Evolutionary conservation across 805 yeast species (phyloP), one percentile per base, ranked within the genome.

Genomic region (Kodamaea nitidulidarum): DNA sequence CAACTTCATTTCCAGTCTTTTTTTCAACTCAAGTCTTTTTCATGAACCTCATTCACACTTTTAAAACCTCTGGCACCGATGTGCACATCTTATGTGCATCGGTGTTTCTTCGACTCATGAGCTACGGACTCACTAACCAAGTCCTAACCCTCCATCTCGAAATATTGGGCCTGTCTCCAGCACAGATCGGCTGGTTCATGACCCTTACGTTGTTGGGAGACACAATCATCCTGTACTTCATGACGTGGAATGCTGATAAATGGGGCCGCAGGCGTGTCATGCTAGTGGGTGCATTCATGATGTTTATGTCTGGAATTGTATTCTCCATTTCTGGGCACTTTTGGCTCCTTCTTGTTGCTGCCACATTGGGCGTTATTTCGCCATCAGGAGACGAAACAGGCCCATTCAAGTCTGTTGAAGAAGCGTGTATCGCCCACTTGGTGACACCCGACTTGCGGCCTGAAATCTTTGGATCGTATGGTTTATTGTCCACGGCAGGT

Each of bases 311-410:
- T 14, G 95, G 95, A 1, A 35, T 75, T 1, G 71, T 75, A 0
- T 88, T 88, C 56, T 75, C 81, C n/a, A 60, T 63, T 16, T 65
- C 69, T 43, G 67, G 75, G 24, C 75, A 75, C 47, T 86, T 68
- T 55, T 53, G 61, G 46, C 45, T 82, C 1, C 64, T 88, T 28
- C 61, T 88, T 15, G 16, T 70, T 2, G 93, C 93, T 7, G 93
- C 95, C 2, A 74, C 85, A 2, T 42, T 85, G 21, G 96, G 96
- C 1, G 95, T 88, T 12, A 84, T 88, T 6, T 84, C 95, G 2
- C 93, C 95, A 2, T 78, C 87, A 20, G 95, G 96, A 16, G 88
- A 82, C 52, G 96, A 88, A 53, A 86, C 90, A 0, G 96, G 96
- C 0, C 96, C 96, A 0, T 88, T 88, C 59, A 82, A 84, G 53